phyloP scores from a whole-genome alignment of 306 rosid species.

The Astragalus glycyphyllos region DNA sequence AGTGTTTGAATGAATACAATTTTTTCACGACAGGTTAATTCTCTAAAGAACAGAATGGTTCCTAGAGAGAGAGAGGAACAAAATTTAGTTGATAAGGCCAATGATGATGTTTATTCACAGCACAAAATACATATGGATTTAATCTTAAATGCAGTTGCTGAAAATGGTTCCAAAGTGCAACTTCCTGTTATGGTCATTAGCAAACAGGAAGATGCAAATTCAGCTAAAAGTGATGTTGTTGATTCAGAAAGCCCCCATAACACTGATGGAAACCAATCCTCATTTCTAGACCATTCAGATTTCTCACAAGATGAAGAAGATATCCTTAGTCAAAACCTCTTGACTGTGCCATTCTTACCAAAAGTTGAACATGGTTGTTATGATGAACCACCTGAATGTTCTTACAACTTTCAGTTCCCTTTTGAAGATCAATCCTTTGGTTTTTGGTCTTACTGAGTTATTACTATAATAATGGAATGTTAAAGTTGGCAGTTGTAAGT shows the following conservation, averaged over 20 bases:
- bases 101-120: slow-evolving; percentile 49
- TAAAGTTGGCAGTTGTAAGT: background rate
- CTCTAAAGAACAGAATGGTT: slow-evolving; percentile 54
- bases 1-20: slow-evolving; percentile 31
- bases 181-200: slow-evolving; percentile 47
- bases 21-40: slow-evolving; percentile 55
- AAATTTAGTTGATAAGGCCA: slow-evolving; percentile 46
- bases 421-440: slow-evolving; percentile 62
- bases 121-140: slow-evolving; percentile 42
- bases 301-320: slow-evolving; percentile 77
- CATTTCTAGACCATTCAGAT: slow-evolving; percentile 62
- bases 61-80: slow-evolving; percentile 51
- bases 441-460: slow-evolving; percentile 56
- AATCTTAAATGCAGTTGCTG: slow-evolving; percentile 46
- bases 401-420: slow-evolving; percentile 46
- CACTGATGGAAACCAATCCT: slow-evolving; percentile 58
- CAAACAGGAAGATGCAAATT: slow-evolving; percentile 81
- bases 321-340: slow-evolving; percentile 45
- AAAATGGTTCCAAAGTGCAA: slow-evolving; percentile 44
- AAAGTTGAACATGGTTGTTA: slow-evolving; percentile 58
- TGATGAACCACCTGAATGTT: slow-evolving; percentile 45
- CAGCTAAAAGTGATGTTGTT: slow-evolving; percentile 69
- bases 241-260: slow-evolving; percentile 71
- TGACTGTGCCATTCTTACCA: slow-evolving; percentile 47
- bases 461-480: background rate